Conservation (phyloP, 2,329 filamentous ascomycete species). For the Acrocalymma vagum region DNA sequence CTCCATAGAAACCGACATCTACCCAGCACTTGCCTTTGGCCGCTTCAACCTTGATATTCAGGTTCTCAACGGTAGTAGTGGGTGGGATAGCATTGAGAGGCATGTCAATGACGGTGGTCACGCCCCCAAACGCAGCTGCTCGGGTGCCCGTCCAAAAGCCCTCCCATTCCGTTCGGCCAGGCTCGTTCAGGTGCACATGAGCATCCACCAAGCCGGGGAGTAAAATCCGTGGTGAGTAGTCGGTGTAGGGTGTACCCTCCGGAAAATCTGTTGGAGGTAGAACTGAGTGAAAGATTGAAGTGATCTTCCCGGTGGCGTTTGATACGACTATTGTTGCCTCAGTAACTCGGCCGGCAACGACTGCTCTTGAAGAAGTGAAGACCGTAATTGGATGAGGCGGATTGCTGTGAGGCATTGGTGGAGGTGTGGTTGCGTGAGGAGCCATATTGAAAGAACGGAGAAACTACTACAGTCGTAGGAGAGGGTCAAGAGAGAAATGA, state of each 20-base stretch:
- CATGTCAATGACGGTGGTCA: slow-evolving; percentile 98
- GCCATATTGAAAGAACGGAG: slow-evolving; percentile 37
- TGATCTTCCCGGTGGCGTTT: slow-evolving; percentile 81
- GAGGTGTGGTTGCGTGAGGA: slow-evolving; percentile 46
- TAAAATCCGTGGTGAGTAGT: slow-evolving; percentile 85
- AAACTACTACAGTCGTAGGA: slow-evolving; percentile 4
- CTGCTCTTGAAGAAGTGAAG: slow-evolving; percentile 82
- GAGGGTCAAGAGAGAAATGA: slow-evolving; percentile 15
- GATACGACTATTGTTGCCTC: slow-evolving; percentile 87
- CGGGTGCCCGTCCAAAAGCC: slow-evolving; percentile 95
- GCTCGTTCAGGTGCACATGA: slow-evolving; percentile 97
- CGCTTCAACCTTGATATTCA: slow-evolving; percentile 86
- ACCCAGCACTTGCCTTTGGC: slow-evolving; percentile 93
- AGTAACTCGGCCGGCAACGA: slow-evolving; percentile 79
- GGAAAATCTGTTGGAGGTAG: slow-evolving; percentile 82
- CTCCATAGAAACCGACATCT: slow-evolving; percentile 98
- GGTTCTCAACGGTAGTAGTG: slow-evolving; percentile 84
- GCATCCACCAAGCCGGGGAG: slow-evolving; percentile 94
- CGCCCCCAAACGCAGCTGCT: slow-evolving; percentile 92
- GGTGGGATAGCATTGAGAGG: slow-evolving; percentile 96
- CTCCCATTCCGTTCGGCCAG: slow-evolving; percentile 97
- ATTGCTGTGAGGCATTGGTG: slow-evolving; percentile 34
- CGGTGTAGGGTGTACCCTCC: slow-evolving; percentile 73
- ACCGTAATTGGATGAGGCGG: slow-evolving; percentile 68
- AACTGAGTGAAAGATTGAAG: slow-evolving; percentile 75